phyloP scores from a whole-genome alignment of 2,329 filamentous ascomycete species.

The Pseudogymnoascus sp. region DNA sequence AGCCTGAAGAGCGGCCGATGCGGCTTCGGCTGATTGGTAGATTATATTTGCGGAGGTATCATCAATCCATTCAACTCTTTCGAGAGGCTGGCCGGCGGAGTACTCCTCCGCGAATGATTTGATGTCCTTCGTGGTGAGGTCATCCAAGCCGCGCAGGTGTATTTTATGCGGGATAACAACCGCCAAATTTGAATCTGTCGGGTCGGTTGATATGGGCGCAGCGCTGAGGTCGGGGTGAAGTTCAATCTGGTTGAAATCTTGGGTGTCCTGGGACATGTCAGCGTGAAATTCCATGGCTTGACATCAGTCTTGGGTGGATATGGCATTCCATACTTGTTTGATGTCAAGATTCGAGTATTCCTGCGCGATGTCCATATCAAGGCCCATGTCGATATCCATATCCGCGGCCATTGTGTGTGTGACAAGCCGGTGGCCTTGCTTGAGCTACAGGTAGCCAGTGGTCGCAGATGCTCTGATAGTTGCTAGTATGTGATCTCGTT shows the following conservation, averaged over 20 bases:
- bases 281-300: not conserved
- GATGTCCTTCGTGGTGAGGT: conserved; percentile 72
- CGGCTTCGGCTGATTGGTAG: conserved; percentile 51
- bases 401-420: conserved; percentile 25
- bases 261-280: conserved; percentile 4
- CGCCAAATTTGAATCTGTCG: not conserved
- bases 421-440: not conserved
- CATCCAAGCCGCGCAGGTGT: conserved; percentile 77
- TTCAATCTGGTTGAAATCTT: not conserved
- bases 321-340: not conserved
- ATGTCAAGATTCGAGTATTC: conserved; percentile 23
- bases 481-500: not conserved
- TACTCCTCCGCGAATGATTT: conserved; percentile 65
- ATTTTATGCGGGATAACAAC: conserved; percentile 52
- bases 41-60: conserved; percentile 84
- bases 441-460: not conserved
- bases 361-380: conserved; percentile 45
- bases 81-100: conserved; percentile 46
- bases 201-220: not conserved
- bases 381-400: conserved; percentile 71
- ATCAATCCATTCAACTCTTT: conserved; percentile 86
- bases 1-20: conserved; percentile 46
- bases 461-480: not conserved
- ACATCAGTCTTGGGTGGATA: conserved; percentile 23
- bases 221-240: not conserved